Evolutionary conservation across 2,329 filamentous ascomycete species (phyloP), one percentile per base, ranked within the genome.

Genomic region (Pestalotiopsis fici): DNA sequence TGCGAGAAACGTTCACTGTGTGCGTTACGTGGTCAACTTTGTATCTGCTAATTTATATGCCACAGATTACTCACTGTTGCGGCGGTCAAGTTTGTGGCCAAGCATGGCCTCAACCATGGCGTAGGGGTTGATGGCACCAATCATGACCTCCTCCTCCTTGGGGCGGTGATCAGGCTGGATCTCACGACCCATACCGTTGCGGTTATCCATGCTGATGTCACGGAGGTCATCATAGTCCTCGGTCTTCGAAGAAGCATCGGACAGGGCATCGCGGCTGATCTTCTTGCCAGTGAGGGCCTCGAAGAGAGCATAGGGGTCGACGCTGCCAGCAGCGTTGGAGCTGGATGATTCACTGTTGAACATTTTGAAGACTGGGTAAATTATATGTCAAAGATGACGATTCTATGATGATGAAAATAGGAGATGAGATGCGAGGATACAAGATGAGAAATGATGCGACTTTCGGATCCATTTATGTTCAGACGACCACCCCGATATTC

Each of bases 121-220:
- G 67, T 81, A 83, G 2, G 82, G 82, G 74, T 83, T 83, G 75
- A 80, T 78, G 67, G 74, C 80, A 18, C 81, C 81, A 43, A 83
- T 73, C 23, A 71, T 69, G 56, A 82, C 71, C 37, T 63, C 37
- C 18, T 23, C 13, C 57, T 82, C 74, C 73, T 81, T 77, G 64
- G 81, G 81, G 0, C 76, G 75, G 28, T 73, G 74, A 61, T 83
- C 81, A 25, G 79, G 79, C 9, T 73, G 69, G 21, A 70, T 74
- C 27, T 73, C n/a, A n/a, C n/a, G 72, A 27, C 76, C 68, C 64
- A 72, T 70, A 25, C 55, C 55, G 13, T 71, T 69, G 6, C 66
- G 60, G 55, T 65, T 62, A 63, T 71, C 69, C 35, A 71, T 64
- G 61, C 68, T 72, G 66, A 79, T 70, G 35, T 79, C 74, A 27